phyloP scores from a whole-genome alignment of 2,329 filamentous ascomycete species.

The Sclerotinia spermophila region DNA sequence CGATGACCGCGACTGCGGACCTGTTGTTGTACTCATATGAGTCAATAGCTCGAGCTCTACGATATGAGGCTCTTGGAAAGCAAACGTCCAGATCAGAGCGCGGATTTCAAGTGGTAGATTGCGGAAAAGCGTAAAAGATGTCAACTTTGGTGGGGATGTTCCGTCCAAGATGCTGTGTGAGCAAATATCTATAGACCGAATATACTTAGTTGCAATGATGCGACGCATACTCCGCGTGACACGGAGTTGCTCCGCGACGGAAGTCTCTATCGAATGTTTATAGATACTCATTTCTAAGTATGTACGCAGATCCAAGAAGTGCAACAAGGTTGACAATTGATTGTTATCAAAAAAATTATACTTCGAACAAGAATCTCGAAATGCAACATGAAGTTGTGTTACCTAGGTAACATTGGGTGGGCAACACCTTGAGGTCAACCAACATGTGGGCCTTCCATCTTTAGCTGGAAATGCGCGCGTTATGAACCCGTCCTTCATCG shows the following conservation, averaged over 20 bases:
- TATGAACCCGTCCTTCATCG: neutral
- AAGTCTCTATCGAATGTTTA: neutral
- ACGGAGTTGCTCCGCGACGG: neutral
- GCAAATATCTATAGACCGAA: neutral
- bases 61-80: neutral
- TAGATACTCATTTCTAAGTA: neutral
- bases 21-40: neutral
- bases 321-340: neutral
- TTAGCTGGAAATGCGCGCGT: neutral
- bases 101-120: constrained; percentile 9
- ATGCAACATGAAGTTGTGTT: neutral
- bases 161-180: neutral
- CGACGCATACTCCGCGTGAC: constrained; percentile 1
- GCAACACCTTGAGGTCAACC: neutral
- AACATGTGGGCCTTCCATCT: neutral
- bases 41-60: neutral
- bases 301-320: neutral
- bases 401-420: neutral
- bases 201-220: neutral
- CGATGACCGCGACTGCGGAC: neutral
- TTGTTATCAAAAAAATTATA: neutral
- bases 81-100: neutral
- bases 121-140: neutral
- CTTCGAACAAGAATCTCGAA: too few relatives aligned
- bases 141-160: neutral